phyloP scores from a whole-genome alignment of 495 filamentous ascomycete genomes.

The Aspergillus homomorphus region DNA sequence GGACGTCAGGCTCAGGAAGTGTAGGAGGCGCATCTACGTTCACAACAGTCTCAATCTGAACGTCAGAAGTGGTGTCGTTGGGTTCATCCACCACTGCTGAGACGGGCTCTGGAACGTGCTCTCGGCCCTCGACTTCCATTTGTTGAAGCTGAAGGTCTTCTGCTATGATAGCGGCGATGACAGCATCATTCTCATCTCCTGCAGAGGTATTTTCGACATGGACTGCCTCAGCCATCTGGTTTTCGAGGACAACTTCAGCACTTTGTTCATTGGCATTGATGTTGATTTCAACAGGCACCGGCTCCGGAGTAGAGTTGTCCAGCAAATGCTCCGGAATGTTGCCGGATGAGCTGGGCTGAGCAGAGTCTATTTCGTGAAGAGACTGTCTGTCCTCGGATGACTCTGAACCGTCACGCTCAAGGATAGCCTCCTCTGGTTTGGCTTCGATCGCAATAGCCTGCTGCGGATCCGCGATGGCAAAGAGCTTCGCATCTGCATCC shows the following conservation, averaged over 20 bases:
- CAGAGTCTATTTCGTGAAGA: conserved; percentile 24
- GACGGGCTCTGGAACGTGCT: not conserved
- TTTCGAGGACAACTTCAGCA: not conserved
- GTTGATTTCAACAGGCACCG: not conserved
- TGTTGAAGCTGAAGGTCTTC: conserved; percentile 21
- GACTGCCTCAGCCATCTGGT: not conserved
- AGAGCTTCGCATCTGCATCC: conserved; percentile 42
- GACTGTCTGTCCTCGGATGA: conserved; percentile 20
- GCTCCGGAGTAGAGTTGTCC: not conserved
- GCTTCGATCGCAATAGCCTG: conserved; percentile 23
- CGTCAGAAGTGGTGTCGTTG: not conserved
- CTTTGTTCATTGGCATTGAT: not conserved
- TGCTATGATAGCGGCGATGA: conserved; percentile 26
- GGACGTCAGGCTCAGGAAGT: conserved; percentile 17
- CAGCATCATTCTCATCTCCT: conserved; percentile 22
- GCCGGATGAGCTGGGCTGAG: conserved; percentile 34
- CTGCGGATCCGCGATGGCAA: conserved; percentile 41
- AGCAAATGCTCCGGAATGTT: conserved; percentile 5
- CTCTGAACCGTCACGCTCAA: conserved; percentile 27
- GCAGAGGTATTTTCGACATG: conserved; percentile 1
- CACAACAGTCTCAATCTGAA: not conserved
- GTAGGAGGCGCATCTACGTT: conserved; percentile 4
- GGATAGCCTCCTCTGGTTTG: conserved; percentile 36
- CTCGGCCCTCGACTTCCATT: conserved; percentile 12
- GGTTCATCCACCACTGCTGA: not conserved